phyloP scores from a whole-genome alignment of 139 green algal species.

The Coelastrella sp. region DNA sequence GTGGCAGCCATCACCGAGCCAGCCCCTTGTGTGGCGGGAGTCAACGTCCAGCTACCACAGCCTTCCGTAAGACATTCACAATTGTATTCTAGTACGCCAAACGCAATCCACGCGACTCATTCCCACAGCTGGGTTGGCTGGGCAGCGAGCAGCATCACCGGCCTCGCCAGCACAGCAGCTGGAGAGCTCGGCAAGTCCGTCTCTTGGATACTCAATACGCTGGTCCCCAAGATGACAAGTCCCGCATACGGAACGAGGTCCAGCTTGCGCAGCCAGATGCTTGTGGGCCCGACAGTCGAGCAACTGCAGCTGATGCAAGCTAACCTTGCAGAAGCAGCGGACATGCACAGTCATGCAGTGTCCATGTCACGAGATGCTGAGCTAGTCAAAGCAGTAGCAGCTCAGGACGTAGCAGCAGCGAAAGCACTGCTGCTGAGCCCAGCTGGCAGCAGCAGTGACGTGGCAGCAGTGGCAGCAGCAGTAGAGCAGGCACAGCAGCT shows the following conservation, averaged over 20 bases:
- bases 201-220: too few relatives aligned
- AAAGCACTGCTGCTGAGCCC: not conserved
- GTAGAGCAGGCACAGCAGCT: not conserved
- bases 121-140: not conserved
- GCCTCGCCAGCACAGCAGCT: not conserved
- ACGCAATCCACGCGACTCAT: not conserved
- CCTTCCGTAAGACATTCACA: not conserved
- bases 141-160: not conserved
- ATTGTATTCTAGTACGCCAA: not conserved
- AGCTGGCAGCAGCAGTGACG: not conserved
- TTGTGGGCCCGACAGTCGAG: not conserved
- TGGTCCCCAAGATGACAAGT: too few relatives aligned
- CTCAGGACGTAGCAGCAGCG: not conserved
- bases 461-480: slow-evolving; percentile 1
- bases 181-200: not conserved
- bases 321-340: slow-evolving; percentile 2
- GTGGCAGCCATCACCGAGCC: not conserved
- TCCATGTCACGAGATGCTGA: not conserved
- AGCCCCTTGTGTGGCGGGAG: slow-evolving; percentile 6
- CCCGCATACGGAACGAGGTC: too few relatives aligned
- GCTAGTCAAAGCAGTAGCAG: not conserved
- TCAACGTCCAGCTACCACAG: not conserved
- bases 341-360: slow-evolving; percentile 7
- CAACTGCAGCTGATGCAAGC: slow-evolving; percentile 1
- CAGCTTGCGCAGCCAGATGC: not conserved